A percentile compares a stretch with the other conserved stretches of the same genome.
phyloP scores from a whole-genome alignment of 768 basidiomycete species.

The Mrakia gelida region DNA sequence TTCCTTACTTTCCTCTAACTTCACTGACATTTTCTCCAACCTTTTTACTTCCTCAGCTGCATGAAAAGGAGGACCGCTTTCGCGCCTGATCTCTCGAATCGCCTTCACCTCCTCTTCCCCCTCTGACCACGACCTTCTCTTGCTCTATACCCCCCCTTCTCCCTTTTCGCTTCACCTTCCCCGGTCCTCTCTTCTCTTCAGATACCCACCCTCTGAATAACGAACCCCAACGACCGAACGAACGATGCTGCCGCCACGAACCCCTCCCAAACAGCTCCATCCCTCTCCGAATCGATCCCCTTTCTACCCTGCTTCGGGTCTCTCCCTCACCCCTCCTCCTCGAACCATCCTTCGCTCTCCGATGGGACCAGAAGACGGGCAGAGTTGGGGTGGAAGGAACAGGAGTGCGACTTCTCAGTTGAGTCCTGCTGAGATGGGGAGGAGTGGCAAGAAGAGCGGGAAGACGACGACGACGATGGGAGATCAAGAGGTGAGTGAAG shows the following conservation, averaged over 20 bases:
- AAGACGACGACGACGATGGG: no score
- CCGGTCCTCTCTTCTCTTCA: background rate
- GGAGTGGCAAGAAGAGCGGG: background rate
- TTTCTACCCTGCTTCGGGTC: background rate
- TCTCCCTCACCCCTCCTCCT: background rate
- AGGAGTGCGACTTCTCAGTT: background rate
- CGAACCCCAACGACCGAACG: background rate
- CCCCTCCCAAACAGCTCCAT: background rate
- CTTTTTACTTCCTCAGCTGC: background rate
- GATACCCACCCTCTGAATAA: background rate
- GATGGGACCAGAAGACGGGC: background rate
- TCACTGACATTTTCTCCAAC: background rate
- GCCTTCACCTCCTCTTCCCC: background rate
- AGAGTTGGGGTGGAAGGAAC: background rate
- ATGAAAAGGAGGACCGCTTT: background rate
- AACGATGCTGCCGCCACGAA: background rate
- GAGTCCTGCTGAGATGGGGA: background rate
- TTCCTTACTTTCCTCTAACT: background rate
- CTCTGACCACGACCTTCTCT: background rate
- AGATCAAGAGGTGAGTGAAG: background rate
- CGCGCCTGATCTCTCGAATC: background rate
- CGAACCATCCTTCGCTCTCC: constrained; percentile 1
- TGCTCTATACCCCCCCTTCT: no score
- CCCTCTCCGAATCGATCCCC: background rate
- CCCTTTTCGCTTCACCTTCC: background rate